Base-by-base conservation (phyloP, 495 filamentous ascomycete species). In the Penicillium riverlandense region DNA sequence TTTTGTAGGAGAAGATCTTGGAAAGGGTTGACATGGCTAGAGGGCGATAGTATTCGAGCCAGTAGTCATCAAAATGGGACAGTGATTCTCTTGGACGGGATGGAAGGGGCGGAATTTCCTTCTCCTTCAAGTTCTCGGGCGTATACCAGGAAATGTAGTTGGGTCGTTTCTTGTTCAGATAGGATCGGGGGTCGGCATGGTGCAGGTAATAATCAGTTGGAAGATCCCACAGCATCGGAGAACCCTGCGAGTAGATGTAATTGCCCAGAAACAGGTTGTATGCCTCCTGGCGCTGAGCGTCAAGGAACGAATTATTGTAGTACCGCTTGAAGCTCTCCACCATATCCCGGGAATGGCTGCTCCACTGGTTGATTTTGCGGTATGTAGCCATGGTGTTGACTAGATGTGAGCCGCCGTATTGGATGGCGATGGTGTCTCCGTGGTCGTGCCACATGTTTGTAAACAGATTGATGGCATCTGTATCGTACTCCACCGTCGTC, bases 311-410 rank as follows among this genome's bases (percentile, higher is more conserved):
- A 61, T 98, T 98, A 62, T 97, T 95, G 67, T 98, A 98, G 67
- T 97, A 98, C 29, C 92, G 82, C 61, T 97, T 98, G 72, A 98
- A 96, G 62, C 88, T 95, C 64, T 98, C 92, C 8, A 98, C 88
- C 92, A 98, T 98, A 61, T 98, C 92, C 35, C 92, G 77, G 7
- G 92, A 96, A 55, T 94, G 88, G 50, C 89, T 95, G 33, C 88
- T 95, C 92, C 92, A 98, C 59, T 96, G 90, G 48, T 97, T 97
- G 59, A 96, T 94, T 63, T 96, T 96, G 40, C 92, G 83, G 61
- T 98, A 98, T 2, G 94, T 97, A 45, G 90, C 90, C 91, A 96
- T 96, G 1, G 92, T 98, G 63, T 98, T 98, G 46, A 98, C 92
- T 1, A 98, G 75, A 61, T 97, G 92, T 8, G 90, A 96, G 16